These are phyloP conservation scores for Penicillium frequentans DNA, from an alignment of 2,329 filamentous ascomycete genomes.

Conservation along the genomic window DNA sequence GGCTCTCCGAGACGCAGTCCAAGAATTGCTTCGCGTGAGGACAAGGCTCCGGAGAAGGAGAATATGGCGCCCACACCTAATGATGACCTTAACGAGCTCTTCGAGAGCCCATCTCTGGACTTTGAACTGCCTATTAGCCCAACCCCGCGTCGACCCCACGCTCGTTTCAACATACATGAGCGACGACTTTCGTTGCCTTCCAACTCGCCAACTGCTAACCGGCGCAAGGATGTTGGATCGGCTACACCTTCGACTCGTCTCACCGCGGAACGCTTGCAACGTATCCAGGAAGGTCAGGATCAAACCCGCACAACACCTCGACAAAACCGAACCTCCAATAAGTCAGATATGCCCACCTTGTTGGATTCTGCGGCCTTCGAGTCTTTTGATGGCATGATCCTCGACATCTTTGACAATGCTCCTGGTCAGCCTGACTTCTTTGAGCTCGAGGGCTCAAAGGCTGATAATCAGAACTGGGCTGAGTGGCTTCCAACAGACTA, in stretches of 20 bases:
- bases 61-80: slow-evolving; percentile 50
- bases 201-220: slow-evolving; percentile 33
- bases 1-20: slow-evolving; percentile 46
- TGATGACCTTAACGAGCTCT: slow-evolving; percentile 64
- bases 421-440: slow-evolving; percentile 28
- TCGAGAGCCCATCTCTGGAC: slow-evolving; percentile 58
- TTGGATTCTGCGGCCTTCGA: slow-evolving; percentile 27
- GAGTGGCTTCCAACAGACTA: slow-evolving; percentile 40
- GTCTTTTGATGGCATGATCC: slow-evolving; percentile 36
- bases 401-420: slow-evolving; percentile 40
- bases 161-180: slow-evolving; percentile 38
- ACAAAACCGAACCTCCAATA: slow-evolving; percentile 27
- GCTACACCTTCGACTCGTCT: slow-evolving; percentile 30
- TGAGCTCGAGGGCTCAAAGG: slow-evolving; percentile 29
- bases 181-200: slow-evolving; percentile 40
- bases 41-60: slow-evolving; percentile 56
- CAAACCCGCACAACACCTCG: slow-evolving; percentile 21
- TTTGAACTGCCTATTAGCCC: slow-evolving; percentile 58
- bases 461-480: slow-evolving; percentile 31
- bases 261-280: slow-evolving; percentile 35
- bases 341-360: slow-evolving; percentile 22
- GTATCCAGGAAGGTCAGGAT: slow-evolving; percentile 30
- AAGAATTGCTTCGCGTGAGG: slow-evolving; percentile 35
- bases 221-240: slow-evolving; percentile 21
- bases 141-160: slow-evolving; percentile 56